phyloP scores from a whole-genome alignment of 2,329 filamentous ascomycete genomes.

The Fusarium sublunatum region DNA sequence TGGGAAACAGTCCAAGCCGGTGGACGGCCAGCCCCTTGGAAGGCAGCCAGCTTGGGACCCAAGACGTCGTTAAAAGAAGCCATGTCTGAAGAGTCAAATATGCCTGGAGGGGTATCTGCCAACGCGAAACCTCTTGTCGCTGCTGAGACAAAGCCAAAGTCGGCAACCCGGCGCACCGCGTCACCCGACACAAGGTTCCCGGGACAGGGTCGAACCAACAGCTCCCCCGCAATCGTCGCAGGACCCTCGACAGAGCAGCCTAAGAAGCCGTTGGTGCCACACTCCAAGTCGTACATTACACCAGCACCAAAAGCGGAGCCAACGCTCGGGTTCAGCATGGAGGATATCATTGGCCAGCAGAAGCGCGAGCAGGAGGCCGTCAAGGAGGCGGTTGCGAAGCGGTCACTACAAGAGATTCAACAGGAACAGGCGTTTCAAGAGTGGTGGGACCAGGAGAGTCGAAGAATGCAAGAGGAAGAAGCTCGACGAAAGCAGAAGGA shows the following conservation, averaged over 20 bases:
- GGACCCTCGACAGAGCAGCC: constrained; percentile 46
- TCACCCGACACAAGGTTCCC: constrained; percentile 73
- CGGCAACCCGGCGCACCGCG: constrained; percentile 61
- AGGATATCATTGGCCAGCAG: constrained; percentile 90
- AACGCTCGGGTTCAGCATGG: constrained; percentile 77
- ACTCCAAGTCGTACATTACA: constrained; percentile 70
- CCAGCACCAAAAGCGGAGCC: constrained; percentile 70
- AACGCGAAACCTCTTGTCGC: constrained; percentile 58
- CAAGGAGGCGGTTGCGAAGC: constrained; percentile 85
- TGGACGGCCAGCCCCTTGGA: constrained; percentile 72
- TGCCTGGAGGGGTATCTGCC: constrained; percentile 45
- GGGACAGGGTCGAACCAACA: constrained; percentile 62
- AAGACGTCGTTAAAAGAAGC: constrained; percentile 65
- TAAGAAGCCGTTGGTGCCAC: constrained; percentile 62
- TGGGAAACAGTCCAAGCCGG: constrained; percentile 58
- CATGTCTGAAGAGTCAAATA: constrained; percentile 50
- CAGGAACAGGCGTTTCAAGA: constrained; percentile 96
- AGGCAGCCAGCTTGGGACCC: constrained; percentile 62
- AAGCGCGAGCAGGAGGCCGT: constrained; percentile 84
- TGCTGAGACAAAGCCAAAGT: constrained; percentile 54
- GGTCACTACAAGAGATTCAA: constrained; percentile 93
- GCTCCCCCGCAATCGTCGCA: constrained; percentile 46
- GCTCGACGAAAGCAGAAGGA: constrained; percentile 54
- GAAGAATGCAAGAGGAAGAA: constrained; percentile 74
- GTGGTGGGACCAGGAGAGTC: constrained; percentile 93